phyloP scores from a whole-genome alignment of 805 yeast genomes.

The Yarrowia yakushimensis region DNA sequence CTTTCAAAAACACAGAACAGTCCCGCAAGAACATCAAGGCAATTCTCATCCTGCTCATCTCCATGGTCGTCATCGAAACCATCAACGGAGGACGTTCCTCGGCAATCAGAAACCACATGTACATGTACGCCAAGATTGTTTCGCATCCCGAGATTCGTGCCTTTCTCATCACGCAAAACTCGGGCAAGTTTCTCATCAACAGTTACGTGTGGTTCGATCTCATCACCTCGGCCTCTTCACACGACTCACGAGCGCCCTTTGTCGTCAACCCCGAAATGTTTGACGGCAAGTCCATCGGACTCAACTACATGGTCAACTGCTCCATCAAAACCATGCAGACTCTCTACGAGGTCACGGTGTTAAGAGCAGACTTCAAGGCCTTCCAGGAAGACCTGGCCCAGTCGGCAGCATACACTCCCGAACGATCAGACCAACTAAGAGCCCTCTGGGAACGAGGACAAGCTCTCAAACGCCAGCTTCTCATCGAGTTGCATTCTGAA shows the following conservation, averaged over 20 bases:
- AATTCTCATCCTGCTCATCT: slow-evolving; percentile 6
- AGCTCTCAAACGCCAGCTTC: not conserved
- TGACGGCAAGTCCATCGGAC: slow-evolving; percentile 10
- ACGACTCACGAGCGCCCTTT: slow-evolving; percentile 3
- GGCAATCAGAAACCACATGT: slow-evolving; percentile 21
- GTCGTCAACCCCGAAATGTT: slow-evolving; percentile 16
- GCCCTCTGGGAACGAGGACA: slow-evolving; percentile 19
- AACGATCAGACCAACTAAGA: not conserved
- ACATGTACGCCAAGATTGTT: slow-evolving; percentile 21
- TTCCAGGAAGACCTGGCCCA: slow-evolving; percentile 21
- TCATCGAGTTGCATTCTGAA: not conserved
- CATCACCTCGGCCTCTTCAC: slow-evolving; percentile 3
- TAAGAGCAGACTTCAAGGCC: slow-evolving; percentile 7
- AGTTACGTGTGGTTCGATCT: slow-evolving; percentile 13
- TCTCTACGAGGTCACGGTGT: not conserved
- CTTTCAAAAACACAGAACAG: slow-evolving; percentile 1
- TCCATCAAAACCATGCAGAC: slow-evolving; percentile 13
- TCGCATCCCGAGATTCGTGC: not conserved
- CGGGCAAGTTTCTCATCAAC: slow-evolving; percentile 25
- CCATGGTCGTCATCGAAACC: slow-evolving; percentile 16
- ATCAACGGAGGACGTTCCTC: slow-evolving; percentile 22
- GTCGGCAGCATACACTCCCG: not conserved
- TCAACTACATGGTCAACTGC: slow-evolving; percentile 23
- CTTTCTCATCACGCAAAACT: not conserved
- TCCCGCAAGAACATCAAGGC: slow-evolving; percentile 15